Evolutionary conservation across 2,329 filamentous ascomycete species (phyloP).

Genomic region (Fusarium anthophilum): DNA sequence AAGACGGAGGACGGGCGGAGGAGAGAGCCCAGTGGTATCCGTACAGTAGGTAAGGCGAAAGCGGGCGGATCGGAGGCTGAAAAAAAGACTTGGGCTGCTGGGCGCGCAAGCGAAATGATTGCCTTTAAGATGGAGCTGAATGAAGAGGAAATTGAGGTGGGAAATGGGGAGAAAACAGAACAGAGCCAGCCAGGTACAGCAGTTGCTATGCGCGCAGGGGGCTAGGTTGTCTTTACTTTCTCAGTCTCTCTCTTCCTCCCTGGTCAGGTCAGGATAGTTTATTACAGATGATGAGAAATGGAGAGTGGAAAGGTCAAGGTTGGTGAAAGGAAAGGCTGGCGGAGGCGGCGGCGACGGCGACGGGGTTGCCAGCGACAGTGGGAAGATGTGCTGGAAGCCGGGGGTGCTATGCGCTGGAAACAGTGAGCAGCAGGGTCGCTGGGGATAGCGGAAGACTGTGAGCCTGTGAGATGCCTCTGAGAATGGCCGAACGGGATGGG

Average conservation of each 20-base stretch:
- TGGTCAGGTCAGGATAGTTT: not conserved
- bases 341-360: not conserved
- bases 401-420: slow-evolving; percentile 35
- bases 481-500: slow-evolving; percentile 28
- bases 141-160: slow-evolving; percentile 41
- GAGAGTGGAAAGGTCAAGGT: slow-evolving; percentile 8
- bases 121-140: slow-evolving; percentile 54
- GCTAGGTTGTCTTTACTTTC: slow-evolving; percentile 7
- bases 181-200: slow-evolving; percentile 25
- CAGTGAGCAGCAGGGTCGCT: slow-evolving; percentile 32
- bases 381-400: slow-evolving; percentile 28
- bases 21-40: slow-evolving; percentile 32
- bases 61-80: slow-evolving; percentile 57
- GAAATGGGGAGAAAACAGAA: slow-evolving; percentile 13
- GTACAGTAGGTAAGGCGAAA: slow-evolving; percentile 36
- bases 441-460: slow-evolving; percentile 21
- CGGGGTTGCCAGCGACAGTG: slow-evolving; percentile 10
- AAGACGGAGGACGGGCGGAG: slow-evolving; percentile 37
- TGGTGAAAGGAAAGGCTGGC: slow-evolving; percentile 20
- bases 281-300: slow-evolving; percentile 15
- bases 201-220: slow-evolving; percentile 25
- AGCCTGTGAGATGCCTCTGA: slow-evolving; percentile 15
- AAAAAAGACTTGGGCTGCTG: slow-evolving; percentile 40
- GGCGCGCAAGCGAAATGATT: slow-evolving; percentile 64
- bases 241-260: not conserved